Percentiles rank a stretch among this genome's conserved stretches.
phyloP scores from a whole-genome alignment of 1,284 basidiomycete species.

The Cutaneotrichosporon sp. region DNA sequence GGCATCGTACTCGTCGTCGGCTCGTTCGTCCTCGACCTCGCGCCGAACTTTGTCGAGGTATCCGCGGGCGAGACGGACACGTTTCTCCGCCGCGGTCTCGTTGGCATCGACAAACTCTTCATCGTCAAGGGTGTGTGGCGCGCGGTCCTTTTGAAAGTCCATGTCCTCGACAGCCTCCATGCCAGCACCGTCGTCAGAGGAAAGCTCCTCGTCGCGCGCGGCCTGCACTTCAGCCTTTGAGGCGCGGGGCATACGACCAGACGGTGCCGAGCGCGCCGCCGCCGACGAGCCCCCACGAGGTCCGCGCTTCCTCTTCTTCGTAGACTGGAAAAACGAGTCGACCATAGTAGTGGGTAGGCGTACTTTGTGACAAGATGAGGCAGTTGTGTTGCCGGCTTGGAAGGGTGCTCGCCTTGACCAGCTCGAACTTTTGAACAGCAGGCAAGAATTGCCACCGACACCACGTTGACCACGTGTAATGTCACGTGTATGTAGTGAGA shows the following conservation, averaged over 20 bases:
- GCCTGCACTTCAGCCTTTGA: slow-evolving; percentile 7
- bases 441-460: not conserved
- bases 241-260: slow-evolving; percentile 4
- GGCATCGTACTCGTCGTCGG: slow-evolving; percentile 81
- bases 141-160: slow-evolving; percentile 57
- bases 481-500: no score
- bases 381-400: not conserved
- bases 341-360: slow-evolving; percentile 53
- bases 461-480: no score
- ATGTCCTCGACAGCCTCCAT: slow-evolving; percentile 61
- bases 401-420: no score
- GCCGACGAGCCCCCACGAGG: slow-evolving; percentile 18
- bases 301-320: slow-evolving; percentile 65
- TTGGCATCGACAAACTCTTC: slow-evolving; percentile 61
- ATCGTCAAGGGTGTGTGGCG: slow-evolving; percentile 58
- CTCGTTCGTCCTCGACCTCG: slow-evolving; percentile 55
- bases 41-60: slow-evolving; percentile 78
- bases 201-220: slow-evolving; percentile 63
- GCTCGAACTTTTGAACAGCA: slow-evolving; percentile 3
- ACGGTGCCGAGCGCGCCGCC: slow-evolving; percentile 7
- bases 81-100: slow-evolving; percentile 92
- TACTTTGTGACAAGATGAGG: not conserved
- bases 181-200: slow-evolving; percentile 56
- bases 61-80: slow-evolving; percentile 80
- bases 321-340: slow-evolving; percentile 70